phyloP scores from a whole-genome alignment of 108 stramenopile species.

The Skeletonema menzelii region DNA sequence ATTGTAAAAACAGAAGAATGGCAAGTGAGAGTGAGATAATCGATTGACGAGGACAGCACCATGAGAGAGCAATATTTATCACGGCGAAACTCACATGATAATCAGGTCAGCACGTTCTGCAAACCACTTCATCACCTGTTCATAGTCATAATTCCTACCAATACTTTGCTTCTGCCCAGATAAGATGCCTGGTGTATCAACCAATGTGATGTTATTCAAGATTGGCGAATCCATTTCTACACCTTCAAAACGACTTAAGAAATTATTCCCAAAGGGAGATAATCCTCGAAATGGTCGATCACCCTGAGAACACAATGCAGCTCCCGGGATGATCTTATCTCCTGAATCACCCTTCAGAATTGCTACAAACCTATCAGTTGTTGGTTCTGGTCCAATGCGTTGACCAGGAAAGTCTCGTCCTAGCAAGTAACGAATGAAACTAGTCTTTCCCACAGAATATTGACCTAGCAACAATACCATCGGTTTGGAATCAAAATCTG shows the following conservation, averaged over 20 bases:
- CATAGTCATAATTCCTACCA: constrained; percentile 92
- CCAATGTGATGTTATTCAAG: constrained; percentile 90
- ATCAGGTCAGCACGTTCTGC: constrained; percentile 97
- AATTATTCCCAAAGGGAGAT: constrained; percentile 96
- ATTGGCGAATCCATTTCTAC: constrained; percentile 83
- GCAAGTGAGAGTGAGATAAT: background rate
- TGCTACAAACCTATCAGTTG: constrained; percentile 92
- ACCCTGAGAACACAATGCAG: constrained; percentile 90
- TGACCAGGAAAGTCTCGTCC: constrained; percentile 97
- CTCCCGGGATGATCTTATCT: constrained; percentile 88
- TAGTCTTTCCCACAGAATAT: constrained; percentile 96
- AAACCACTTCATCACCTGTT: constrained; percentile 97
- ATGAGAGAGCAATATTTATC: background rate
- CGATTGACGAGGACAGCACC: background rate
- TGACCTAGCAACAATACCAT: constrained; percentile 95
- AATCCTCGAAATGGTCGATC: constrained; percentile 95
- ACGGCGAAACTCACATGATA: constrained; percentile 53
- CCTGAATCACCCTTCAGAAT: constrained; percentile 76
- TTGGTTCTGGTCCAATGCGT: constrained; percentile 98
- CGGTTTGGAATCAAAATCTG: constrained; percentile 98
- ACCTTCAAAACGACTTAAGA: constrained; percentile 91
- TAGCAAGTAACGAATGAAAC: constrained; percentile 86
- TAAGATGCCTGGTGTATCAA: constrained; percentile 99
- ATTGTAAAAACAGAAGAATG: background rate
- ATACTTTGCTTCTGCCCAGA: constrained; percentile 95